Evolutionary conservation across 2,329 filamentous ascomycete species (phyloP).

Genomic region (Scedosporium boydii): DNA sequence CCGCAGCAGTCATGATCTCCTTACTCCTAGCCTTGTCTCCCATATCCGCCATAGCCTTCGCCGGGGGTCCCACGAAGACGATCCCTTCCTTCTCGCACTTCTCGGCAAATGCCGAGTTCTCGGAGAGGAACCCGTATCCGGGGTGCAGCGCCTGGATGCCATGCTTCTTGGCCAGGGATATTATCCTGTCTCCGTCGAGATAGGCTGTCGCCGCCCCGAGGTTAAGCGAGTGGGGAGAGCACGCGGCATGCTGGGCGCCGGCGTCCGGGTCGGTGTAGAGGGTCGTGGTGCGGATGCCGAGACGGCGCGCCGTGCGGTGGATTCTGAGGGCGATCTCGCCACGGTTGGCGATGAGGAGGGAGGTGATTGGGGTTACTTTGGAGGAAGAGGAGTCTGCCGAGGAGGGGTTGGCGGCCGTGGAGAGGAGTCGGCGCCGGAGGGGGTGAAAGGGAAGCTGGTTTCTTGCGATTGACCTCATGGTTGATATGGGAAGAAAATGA

Average conservation of each 20-base stretch:
- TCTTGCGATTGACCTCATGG: slow-evolving; percentile 44
- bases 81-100: slow-evolving; percentile 84
- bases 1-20: slow-evolving; percentile 92
- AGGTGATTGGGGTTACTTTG: slow-evolving; percentile 48
- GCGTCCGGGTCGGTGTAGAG: slow-evolving; percentile 92
- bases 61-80: slow-evolving; percentile 87
- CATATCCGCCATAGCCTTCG: slow-evolving; percentile 76
- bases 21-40: slow-evolving; percentile 90
- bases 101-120: slow-evolving; percentile 84
- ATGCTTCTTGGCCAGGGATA: slow-evolving; percentile 74
- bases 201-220: slow-evolving; percentile 79
- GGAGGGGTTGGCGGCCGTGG: slow-evolving; percentile 21
- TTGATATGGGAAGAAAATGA: slow-evolving; percentile 6
- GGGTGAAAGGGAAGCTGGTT: slow-evolving; percentile 35
- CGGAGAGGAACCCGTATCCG: slow-evolving; percentile 90
- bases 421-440: slow-evolving; percentile 28
- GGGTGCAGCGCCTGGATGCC: slow-evolving; percentile 90
- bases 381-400: slow-evolving; percentile 11
- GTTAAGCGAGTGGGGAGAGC: slow-evolving; percentile 74
- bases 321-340: slow-evolving; percentile 96
- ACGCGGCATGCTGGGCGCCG: slow-evolving; percentile 75
- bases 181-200: slow-evolving; percentile 87
- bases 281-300: slow-evolving; percentile 88
- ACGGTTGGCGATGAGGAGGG: slow-evolving; percentile 90
- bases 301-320: slow-evolving; percentile 73